Evolutionary conservation across 2,329 filamentous ascomycete genomes (phyloP).

Genomic region (Pleurostoma richardsiae): DNA sequence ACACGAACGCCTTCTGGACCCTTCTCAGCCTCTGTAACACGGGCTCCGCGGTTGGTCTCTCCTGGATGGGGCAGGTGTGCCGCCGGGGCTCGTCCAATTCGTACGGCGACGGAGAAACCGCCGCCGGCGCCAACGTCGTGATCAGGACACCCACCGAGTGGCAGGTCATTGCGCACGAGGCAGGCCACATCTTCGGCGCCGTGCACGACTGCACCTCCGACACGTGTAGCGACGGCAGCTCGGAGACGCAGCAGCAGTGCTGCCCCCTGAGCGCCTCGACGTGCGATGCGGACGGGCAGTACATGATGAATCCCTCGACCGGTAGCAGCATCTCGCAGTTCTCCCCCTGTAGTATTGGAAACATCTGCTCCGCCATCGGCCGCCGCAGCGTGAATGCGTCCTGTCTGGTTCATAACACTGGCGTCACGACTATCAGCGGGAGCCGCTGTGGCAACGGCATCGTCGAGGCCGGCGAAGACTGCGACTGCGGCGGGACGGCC

Average conservation of each 20-base stretch:
- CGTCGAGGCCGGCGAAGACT: conserved; percentile 82
- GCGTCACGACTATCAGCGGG: conserved; percentile 70
- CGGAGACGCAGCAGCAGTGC: conserved; percentile 35
- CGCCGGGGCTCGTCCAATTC: conserved; percentile 48
- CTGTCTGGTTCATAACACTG: conserved; percentile 75
- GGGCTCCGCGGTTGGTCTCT: conserved; percentile 73
- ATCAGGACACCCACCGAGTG: conserved; percentile 73
- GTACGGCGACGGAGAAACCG: conserved; percentile 44
- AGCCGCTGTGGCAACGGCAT: conserved; percentile 89
- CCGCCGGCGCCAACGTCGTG: conserved; percentile 79
- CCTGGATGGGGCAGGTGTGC: conserved; percentile 83
- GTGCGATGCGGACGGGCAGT: conserved; percentile 70
- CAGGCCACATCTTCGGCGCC: conserved; percentile 83
- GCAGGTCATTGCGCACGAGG: conserved; percentile 88
- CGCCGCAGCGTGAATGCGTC: conserved; percentile 65
- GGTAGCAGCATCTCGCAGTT: conserved; percentile 64
- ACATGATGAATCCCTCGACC: conserved; percentile 90
- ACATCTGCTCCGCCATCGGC: conserved; percentile 77
- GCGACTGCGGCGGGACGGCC: conserved; percentile 75
- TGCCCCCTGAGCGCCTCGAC: conserved; percentile 62
- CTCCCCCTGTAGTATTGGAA: conserved; percentile 81
- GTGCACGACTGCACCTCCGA: conserved; percentile 74
- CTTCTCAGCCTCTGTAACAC: conserved; percentile 74
- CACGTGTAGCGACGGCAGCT: conserved; percentile 4
- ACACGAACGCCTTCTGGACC: conserved; percentile 84